Evolutionary conservation across 345 rosid genomes (phyloP), one percentile per base, ranked within the genome.

Genomic region (Acer saccharum): DNA sequence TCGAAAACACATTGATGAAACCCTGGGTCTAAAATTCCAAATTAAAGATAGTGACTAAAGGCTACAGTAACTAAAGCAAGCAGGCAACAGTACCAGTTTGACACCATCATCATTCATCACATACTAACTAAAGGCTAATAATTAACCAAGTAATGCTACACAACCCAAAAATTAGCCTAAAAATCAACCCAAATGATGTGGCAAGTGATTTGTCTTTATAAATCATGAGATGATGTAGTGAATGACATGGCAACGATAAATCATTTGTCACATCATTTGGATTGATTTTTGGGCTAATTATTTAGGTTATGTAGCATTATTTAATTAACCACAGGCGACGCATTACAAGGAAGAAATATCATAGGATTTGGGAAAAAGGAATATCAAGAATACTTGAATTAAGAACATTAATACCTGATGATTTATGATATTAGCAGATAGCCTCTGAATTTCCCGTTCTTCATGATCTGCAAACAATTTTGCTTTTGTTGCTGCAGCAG

Each of bases 401-500:
- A 69, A 32, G 62, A 25, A 25, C 75, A 48, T 43, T 41, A 41
- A 48, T 85, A 91, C 99, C 97, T 96, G 98, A 83, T 96, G 94
- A 80, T 96, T 96, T 81, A 96, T 85, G 27, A 96, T 94, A 81
- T 91, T 96, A 32, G 99, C 99, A 76, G 98, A 94, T 17, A 94
- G 88, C 82, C 98, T 91, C 84, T 96, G 99, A 80, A 96, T 96
- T 86, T 96, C 99, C 2, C 99, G 91, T 77, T 96, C 99, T 83
- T 96, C 99, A 78, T 96, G 99, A 84, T 96, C 99, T 0, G 99
- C 98, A 89, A 96, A 96, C 80, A 94, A 83, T 82, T 96, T 96
- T 55, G 97, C 95, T 84, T 96, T 96, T 35, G 90, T 94, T 69
- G 99, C 98, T 63, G 99, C 97, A 77, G 98, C 97, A 76, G 97